Conservation (phyloP, 805 yeast species). For the Nakazawaea pomicola region DNA sequence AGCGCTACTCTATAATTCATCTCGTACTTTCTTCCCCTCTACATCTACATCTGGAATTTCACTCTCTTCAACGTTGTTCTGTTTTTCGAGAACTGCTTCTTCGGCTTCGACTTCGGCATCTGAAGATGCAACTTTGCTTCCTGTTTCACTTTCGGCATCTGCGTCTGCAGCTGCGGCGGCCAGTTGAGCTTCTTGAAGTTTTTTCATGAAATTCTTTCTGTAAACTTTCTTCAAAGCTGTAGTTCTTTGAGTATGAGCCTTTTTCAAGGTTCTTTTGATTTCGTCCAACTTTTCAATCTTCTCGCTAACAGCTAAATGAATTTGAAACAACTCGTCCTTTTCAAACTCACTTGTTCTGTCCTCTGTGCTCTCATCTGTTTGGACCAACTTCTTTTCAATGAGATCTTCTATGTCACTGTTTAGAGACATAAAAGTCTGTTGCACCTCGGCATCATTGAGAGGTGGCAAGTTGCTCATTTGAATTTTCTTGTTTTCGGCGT, state of each 20-base stretch:
- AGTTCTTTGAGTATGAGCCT: conserved; percentile 25
- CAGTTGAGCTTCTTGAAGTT: conserved; percentile 8
- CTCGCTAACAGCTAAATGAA: conserved; percentile 19
- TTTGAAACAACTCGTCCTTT: conserved; percentile 20
- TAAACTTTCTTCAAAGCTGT: conserved; percentile 16
- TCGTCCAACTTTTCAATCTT: conserved; percentile 17
- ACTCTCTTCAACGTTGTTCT: neutral
- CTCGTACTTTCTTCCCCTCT: neutral
- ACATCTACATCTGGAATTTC: neutral
- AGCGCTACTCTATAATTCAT: neutral
- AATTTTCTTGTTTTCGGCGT: conserved; percentile 43
- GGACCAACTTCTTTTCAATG: conserved; percentile 22
- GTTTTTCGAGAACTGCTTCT: neutral
- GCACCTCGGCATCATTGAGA: conserved; percentile 23
- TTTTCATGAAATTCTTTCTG: conserved; percentile 8
- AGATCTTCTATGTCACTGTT: conserved; percentile 24
- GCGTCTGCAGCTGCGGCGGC: neutral
- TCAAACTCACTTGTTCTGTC: conserved; percentile 14
- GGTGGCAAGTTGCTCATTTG: conserved; percentile 25
- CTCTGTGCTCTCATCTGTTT: conserved; percentile 15
- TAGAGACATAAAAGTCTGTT: conserved; percentile 20
- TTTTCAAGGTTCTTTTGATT: conserved; percentile 16
- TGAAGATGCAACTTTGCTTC: too few relatives aligned
- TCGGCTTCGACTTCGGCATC: conserved; percentile 4
- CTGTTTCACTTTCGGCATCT: neutral